Evolutionary conservation across 2,329 filamentous ascomycete species (phyloP).

Genomic region (Aspergillus viridinutans): DNA sequence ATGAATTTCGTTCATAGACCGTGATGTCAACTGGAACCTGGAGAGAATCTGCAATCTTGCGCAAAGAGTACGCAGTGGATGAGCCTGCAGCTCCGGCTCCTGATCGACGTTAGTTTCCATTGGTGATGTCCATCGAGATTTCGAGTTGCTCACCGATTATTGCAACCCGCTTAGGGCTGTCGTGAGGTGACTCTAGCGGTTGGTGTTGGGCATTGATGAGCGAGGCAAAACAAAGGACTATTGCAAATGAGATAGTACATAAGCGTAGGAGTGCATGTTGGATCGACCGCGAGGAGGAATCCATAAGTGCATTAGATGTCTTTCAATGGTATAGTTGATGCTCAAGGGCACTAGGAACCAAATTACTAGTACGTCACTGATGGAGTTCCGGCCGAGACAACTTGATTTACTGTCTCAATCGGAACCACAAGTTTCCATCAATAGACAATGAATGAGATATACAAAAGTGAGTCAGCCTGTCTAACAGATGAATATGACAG

Average conservation of each 20-base stretch:
- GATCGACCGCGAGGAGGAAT: neutral
- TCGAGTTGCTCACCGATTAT: constrained; percentile 29
- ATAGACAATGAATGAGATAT: neutral
- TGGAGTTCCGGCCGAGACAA: neutral
- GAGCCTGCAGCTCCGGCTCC: constrained; percentile 87
- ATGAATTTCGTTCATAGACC: constrained; percentile 74
- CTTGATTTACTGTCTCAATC: neutral
- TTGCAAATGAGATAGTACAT: constrained; percentile 8
- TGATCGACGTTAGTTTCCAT: constrained; percentile 35
- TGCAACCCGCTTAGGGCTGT: constrained; percentile 29
- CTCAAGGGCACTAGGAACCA: neutral
- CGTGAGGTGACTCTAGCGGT: constrained; percentile 14
- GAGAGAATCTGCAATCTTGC: constrained; percentile 61
- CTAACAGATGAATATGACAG: neutral
- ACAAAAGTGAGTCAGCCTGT: neutral
- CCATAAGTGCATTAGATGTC: constrained; percentile 6
- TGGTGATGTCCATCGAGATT: neutral
- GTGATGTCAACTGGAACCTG: constrained; percentile 71
- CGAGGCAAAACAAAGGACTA: constrained; percentile 13
- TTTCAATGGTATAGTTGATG: neutral
- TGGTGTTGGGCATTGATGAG: constrained; percentile 21
- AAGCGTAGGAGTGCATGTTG: constrained; percentile 2
- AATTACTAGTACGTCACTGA: neutral
- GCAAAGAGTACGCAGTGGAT: constrained; percentile 78
- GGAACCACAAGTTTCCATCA: neutral